Base-by-base conservation (phyloP, 2,329 filamentous ascomycete genomes). In the Fusarium transvaalense region DNA sequence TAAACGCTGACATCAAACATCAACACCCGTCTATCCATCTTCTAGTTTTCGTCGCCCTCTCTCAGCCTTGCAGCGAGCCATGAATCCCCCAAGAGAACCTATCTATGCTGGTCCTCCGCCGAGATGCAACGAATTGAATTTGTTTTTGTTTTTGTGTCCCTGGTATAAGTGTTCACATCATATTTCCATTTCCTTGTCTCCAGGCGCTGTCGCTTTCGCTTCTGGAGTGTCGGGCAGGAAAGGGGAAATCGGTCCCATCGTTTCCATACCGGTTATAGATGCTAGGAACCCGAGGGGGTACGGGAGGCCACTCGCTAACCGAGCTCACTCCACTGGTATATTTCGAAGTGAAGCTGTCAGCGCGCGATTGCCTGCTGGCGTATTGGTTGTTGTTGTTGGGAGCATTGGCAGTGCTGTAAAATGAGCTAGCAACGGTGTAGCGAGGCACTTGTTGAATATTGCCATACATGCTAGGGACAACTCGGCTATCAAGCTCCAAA, bases 241-340 rank as follows among this genome's bases (percentile, higher is more conserved):
- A 51, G 15, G 68, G 60, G 19, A 65, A 61, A 7, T 67, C 67
- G 14, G 45, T 56, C 41, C 48, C 63, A 32, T 65, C 61, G 6
- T 51, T 27, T 27, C 47, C 47, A 46, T 71, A 71, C 45, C 64
- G 61, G 31, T 46, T 46, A 45, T 64, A 60, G 31, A 64, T 60
- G 32, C 61, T 65, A 12, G 61, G 61, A 31, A 64, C 51, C 27
- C 46, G 53, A 27, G 51, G 51, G 29, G 55, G 64, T 45, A 61
- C 46, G 35, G 53, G 51, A 45, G 77, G 67, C 76, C 73, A 74
- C 73, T 50, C 78, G 65, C 42, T 62, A 58, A 63, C 78, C 68
- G 82, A 69, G 73, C 80, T 85, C 10, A 83, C 75, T 41, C 84
- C 84, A 69, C 84, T 87, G 27, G 82, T 83, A 74, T 88, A 87